Base-by-base conservation (phyloP, 495 filamentous ascomycete genomes). In the Hypomontagnella monticulosa region DNA sequence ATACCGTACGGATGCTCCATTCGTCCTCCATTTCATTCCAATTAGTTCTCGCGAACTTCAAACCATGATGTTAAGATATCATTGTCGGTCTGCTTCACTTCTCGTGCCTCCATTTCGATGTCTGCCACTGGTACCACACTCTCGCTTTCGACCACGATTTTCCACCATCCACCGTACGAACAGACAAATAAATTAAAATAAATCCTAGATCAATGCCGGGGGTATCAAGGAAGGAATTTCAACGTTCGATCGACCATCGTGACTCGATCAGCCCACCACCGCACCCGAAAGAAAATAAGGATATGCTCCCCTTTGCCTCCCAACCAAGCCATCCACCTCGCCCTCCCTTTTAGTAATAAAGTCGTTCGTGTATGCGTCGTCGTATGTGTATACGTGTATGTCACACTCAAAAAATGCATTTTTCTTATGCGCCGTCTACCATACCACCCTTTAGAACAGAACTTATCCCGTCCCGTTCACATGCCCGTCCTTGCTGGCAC, bases 181-280 rank as follows among this genome's bases (percentile, higher is more conserved):
- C 18, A 30, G 32, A 14, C 46, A 34, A 36, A 5, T n/a, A 37
- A 38, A 47, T 63, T 56, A 51, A 34, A 43, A 57, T 27, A 27
- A 40, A 38, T 41, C 23, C 23, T 30, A 19, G 33, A 4, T 32
- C 44, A 67, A 67, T 67, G 53, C 64, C 52, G 27, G 64, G 63
- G 64, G 64, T 67, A 67, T 67, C 64, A 67, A 67, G 47, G 58
- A 62, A 67, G 47, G 36, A 62, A 66, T 60, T 36, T 56, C 51
- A 65, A 61, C 46, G 2, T 27, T 62, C 64, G 52, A 67, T 47
- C 64, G 53, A 67, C 41, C 41, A 47, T 58, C 53, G 58, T 67
- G 19, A 57, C 47, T 67, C 64, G 52, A 67, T 61, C 57, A 48
- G 11, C 42, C 64, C 23, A 27, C 23, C 23, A 27, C 23, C 23